A percentile compares a stretch with the other conserved stretches of the same genome.
Conservation (phyloP, 1,139 yeast genomes). For the Hyphopichia buzzinii region DNA sequence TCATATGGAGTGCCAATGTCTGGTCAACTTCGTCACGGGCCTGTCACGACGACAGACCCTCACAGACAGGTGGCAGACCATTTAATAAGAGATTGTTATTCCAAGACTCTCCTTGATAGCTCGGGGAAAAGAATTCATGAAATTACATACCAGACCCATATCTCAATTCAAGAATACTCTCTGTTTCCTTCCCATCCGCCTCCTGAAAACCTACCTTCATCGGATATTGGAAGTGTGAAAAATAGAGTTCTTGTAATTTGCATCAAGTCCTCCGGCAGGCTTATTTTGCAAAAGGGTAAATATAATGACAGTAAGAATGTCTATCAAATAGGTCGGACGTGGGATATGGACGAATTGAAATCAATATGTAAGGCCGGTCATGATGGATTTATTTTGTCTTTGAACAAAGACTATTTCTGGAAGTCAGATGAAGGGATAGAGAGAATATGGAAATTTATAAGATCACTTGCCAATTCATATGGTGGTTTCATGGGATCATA, state of each 20-base stretch:
- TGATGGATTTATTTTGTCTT: slow-evolving; percentile 58
- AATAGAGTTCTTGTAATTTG: slow-evolving; percentile 42
- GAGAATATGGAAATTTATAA: slow-evolving; percentile 55
- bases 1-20: not conserved
- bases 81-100: slow-evolving; percentile 42
- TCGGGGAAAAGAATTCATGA: slow-evolving; percentile 32
- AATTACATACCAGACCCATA: slow-evolving; percentile 36
- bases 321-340: slow-evolving; percentile 89
- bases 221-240: slow-evolving; percentile 37
- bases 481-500: slow-evolving; percentile 65
- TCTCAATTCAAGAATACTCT: slow-evolving; percentile 38
- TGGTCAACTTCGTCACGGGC: not conserved
- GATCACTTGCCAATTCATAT: slow-evolving; percentile 60
- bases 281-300: slow-evolving; percentile 82
- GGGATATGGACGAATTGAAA: slow-evolving; percentile 78
- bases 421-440: slow-evolving; percentile 68
- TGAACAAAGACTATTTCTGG: slow-evolving; percentile 89
- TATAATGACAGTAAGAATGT: slow-evolving; percentile 65
- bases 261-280: slow-evolving; percentile 53
- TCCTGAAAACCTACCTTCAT: slow-evolving; percentile 27
- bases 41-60: slow-evolving; percentile 5
- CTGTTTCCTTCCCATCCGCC: slow-evolving; percentile 41
- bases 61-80: slow-evolving; percentile 27
- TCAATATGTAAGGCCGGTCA: slow-evolving; percentile 51
- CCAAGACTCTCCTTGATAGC: slow-evolving; percentile 27